Conservation (phyloP, 2,329 filamentous ascomycete genomes). For the Sclerotinia glacialis region DNA sequence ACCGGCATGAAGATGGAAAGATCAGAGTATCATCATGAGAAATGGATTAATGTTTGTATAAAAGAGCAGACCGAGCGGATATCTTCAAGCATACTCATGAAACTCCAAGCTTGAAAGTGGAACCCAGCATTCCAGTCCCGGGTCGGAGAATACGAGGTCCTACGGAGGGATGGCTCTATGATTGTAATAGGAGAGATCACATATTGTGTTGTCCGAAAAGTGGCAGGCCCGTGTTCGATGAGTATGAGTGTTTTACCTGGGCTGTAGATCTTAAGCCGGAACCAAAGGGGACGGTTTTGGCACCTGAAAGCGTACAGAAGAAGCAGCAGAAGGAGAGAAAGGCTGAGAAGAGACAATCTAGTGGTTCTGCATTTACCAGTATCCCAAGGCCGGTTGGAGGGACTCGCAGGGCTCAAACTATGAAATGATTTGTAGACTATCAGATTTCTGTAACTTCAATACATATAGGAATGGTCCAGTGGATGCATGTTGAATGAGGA, state of each 20-base stretch:
- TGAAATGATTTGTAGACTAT: background rate
- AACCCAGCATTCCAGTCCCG: background rate
- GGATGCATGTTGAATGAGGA: background rate
- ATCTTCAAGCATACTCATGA: background rate
- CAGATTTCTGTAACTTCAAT: background rate
- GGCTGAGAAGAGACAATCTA: background rate
- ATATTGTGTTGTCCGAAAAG: background rate
- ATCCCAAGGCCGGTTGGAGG: background rate
- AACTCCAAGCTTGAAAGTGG: background rate
- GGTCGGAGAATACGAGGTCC: background rate
- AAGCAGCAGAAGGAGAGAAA: background rate
- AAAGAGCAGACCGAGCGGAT: background rate
- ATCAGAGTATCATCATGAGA: background rate
- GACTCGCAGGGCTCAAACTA: background rate
- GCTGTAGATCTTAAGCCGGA: background rate
- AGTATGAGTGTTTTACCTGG: background rate
- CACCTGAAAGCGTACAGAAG: background rate
- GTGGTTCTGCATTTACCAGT: background rate
- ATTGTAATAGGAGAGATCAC: background rate
- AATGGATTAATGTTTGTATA: background rate
- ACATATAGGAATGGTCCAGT: background rate
- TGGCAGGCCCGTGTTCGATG: background rate
- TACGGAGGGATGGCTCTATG: background rate
- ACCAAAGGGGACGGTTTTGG: background rate
- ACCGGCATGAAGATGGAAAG: background rate